These are phyloP conservation scores for Colletotrichum abscissum DNA, from an alignment of 2,329 filamentous ascomycete genomes.

Conservation along the genomic window DNA sequence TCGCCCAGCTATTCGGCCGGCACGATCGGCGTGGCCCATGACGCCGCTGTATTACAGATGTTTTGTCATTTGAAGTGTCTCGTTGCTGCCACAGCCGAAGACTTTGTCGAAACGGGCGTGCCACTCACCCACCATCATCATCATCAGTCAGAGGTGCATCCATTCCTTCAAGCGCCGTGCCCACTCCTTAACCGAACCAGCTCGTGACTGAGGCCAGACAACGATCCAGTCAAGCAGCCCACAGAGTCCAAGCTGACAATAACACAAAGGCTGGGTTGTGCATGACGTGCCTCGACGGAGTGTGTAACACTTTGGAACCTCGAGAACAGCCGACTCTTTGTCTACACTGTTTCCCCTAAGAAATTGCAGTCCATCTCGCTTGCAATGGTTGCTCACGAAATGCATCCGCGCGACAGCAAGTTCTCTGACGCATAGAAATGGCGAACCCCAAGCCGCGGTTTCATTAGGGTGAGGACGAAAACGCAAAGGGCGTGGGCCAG, in stretches of 20 bases:
- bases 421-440: background rate
- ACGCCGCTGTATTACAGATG: constrained; percentile 25
- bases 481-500: constrained; percentile 3
- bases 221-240: background rate
- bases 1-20: constrained; percentile 12
- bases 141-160: constrained; percentile 27
- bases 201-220: constrained; percentile 20
- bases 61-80: constrained; percentile 6
- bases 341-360: background rate
- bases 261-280: constrained; percentile 25
- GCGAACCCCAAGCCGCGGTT: constrained; percentile 25
- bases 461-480: constrained; percentile 16
- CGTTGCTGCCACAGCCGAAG: constrained; percentile 13
- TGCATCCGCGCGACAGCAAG: background rate
- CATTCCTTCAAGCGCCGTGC: constrained; percentile 15
- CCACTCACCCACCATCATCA: constrained; percentile 25
- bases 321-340: background rate
- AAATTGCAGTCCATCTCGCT: background rate
- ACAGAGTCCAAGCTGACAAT: constrained; percentile 8
- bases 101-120: constrained; percentile 31
- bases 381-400: background rate
- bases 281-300: constrained; percentile 27
- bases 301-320: background rate
- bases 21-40: constrained; percentile 30
- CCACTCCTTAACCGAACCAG: background rate